Evolutionary conservation across 2,329 filamentous ascomycete species (phyloP).

Genomic region (Phaeophleospora eucalypticola): DNA sequence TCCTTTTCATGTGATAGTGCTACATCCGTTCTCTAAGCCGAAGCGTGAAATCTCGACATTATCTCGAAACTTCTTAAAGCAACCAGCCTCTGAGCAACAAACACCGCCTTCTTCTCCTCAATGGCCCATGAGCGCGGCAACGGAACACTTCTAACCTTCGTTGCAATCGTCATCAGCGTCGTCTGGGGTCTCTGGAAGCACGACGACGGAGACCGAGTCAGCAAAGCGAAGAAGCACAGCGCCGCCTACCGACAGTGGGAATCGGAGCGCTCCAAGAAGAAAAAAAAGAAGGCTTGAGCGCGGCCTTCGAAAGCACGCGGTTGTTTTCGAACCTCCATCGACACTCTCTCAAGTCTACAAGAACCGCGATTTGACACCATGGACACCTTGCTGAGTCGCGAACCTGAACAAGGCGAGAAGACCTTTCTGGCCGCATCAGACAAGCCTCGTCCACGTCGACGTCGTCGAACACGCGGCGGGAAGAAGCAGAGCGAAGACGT

Average conservation of each 20-base stretch:
- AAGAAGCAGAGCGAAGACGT: not conserved
- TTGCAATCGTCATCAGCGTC: slow-evolving; percentile 1
- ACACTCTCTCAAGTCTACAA: too few species aligned
- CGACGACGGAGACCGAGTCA: slow-evolving; percentile 1
- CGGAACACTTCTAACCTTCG: slow-evolving; percentile 1
- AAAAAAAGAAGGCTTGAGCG: not conserved
- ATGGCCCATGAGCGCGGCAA: slow-evolving; percentile 6
- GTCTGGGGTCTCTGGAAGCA: slow-evolving; percentile 7
- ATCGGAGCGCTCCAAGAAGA: not conserved
- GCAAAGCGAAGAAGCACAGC: slow-evolving; percentile 7
- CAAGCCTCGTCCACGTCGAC: not conserved
- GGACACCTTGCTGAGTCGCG: not conserved
- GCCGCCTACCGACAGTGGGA: slow-evolving; percentile 1
- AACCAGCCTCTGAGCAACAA: too few species aligned
- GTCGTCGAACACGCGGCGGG: not conserved
- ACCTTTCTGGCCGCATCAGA: not conserved
- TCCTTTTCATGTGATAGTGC: too few species aligned
- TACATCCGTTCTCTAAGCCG: too few species aligned
- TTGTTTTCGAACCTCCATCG: too few species aligned
- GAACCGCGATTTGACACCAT: not conserved
- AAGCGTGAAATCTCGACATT: too few species aligned
- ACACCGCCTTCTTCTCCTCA: too few species aligned
- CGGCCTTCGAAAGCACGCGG: too few species aligned
- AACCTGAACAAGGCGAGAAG: not conserved
- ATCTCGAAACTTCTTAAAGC: too few species aligned